Evolutionary conservation across 768 basidiomycete species (phyloP).

Genomic region (Lentinus tigrinus): DNA sequence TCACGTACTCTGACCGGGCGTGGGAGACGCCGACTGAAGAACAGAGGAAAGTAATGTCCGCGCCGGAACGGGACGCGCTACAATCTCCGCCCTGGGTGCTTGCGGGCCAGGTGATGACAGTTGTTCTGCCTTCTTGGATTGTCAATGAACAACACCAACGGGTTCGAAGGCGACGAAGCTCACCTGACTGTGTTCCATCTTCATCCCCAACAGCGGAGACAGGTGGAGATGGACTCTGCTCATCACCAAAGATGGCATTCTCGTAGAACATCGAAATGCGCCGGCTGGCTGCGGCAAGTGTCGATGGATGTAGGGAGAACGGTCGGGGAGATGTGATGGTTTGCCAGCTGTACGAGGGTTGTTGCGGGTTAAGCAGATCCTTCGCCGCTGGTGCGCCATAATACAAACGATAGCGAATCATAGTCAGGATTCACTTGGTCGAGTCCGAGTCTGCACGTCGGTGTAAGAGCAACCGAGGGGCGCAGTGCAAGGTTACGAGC

Average conservation of each 20-base stretch:
- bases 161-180: not conserved
- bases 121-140: slow-evolving; percentile 41
- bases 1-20: slow-evolving; percentile 20
- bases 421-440: not conserved
- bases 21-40: slow-evolving; percentile 12
- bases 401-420: slow-evolving; percentile 44
- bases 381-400: slow-evolving; percentile 42
- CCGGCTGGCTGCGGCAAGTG: slow-evolving; percentile 64
- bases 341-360: slow-evolving; percentile 42
- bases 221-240: slow-evolving; percentile 21
- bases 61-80: not conserved
- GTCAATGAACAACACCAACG: not conserved
- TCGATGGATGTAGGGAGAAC: slow-evolving; percentile 44
- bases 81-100: slow-evolving; percentile 32
- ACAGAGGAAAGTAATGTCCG: slow-evolving; percentile 23
- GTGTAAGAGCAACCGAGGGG: no score
- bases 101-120: slow-evolving; percentile 58
- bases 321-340: slow-evolving; percentile 36
- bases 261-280: slow-evolving; percentile 70
- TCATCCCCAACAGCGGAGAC: slow-evolving; percentile 10
- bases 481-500: no score
- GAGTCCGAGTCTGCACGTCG: no score
- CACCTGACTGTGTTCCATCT: slow-evolving; percentile 8
- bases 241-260: slow-evolving; percentile 63
- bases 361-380: slow-evolving; percentile 25